Evolutionary conservation across 2,329 filamentous ascomycete species (phyloP).

Genomic region (Nothopassalora personata): DNA sequence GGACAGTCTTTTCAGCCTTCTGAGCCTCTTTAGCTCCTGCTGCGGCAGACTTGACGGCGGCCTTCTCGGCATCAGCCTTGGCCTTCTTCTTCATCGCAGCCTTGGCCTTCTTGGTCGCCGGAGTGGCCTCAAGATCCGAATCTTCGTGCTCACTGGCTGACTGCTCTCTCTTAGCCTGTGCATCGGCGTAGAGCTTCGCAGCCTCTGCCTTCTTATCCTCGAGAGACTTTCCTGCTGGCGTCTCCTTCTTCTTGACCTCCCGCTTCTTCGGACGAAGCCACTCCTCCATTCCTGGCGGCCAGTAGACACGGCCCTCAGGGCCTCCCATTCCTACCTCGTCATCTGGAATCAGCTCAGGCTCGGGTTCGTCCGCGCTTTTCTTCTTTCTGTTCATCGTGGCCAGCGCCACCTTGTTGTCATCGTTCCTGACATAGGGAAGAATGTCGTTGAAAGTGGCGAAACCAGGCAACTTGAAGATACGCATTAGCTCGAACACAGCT

Average conservation of each 20-base stretch:
- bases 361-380: conserved; percentile 34
- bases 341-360: conserved; percentile 47
- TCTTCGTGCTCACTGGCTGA: conserved; percentile 25
- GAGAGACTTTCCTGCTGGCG: conserved; percentile 29
- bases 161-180: conserved; percentile 23
- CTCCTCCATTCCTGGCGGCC: conserved; percentile 84
- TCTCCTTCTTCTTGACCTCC: conserved; percentile 53
- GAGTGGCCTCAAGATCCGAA: conserved; percentile 33
- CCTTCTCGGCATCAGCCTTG: conserved; percentile 21
- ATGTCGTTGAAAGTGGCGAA: conserved; percentile 71
- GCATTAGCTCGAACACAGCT: conserved; percentile 90
- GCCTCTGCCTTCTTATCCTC: conserved; percentile 33
- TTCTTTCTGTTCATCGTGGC: conserved; percentile 38
- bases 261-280: conserved; percentile 80
- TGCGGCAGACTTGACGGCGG: conserved; percentile 16
- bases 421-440: conserved; percentile 67
- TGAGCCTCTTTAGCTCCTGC: conserved; percentile 11
- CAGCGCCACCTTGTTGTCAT: conserved; percentile 59
- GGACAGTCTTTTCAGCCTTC: conserved; percentile 3
- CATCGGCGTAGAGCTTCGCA: conserved; percentile 23
- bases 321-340: conserved; percentile 84
- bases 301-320: conserved; percentile 74
- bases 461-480: conserved; percentile 76
- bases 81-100: conserved; percentile 28
- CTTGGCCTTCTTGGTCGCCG: conserved; percentile 39